Evolutionary conservation across 257 asterid species (phyloP).

Genomic region (Prunella vulgaris): DNA sequence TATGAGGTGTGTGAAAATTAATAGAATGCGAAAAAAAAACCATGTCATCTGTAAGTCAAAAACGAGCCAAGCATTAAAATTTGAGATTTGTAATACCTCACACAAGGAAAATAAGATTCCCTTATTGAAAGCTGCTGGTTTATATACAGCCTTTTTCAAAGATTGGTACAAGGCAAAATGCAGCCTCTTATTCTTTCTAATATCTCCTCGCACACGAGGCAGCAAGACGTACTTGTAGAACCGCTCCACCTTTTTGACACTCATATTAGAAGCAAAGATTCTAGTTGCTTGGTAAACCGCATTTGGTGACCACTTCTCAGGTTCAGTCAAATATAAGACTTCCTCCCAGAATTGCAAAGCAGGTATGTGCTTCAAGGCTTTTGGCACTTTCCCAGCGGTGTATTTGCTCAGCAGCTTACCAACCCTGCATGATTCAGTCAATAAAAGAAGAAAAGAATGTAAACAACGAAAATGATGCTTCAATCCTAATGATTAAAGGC

Average conservation of each 20-base stretch:
- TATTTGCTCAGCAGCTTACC: slow-evolving; percentile 78
- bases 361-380: slow-evolving; percentile 87
- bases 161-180: slow-evolving; percentile 87
- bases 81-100: slow-evolving; percentile 47
- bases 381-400: slow-evolving; percentile 82
- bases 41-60: background rate
- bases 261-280: slow-evolving; percentile 86
- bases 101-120: slow-evolving; percentile 81
- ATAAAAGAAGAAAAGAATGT: background rate
- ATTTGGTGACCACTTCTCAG: slow-evolving; percentile 90
- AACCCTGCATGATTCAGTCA: slow-evolving; percentile 46
- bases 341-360: slow-evolving; percentile 79
- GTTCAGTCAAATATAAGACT: slow-evolving; percentile 77
- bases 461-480: background rate
- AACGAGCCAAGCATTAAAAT: background rate
- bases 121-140: slow-evolving; percentile 94
- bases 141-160: slow-evolving; percentile 71
- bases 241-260: slow-evolving; percentile 75
- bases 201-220: slow-evolving; percentile 92
- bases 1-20: background rate
- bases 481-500: background rate
- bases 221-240: slow-evolving; percentile 83
- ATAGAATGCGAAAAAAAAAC: background rate
- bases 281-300: slow-evolving; percentile 94
- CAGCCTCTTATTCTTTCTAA: slow-evolving; percentile 71